These are phyloP conservation scores for Solanum etuberosum DNA, from an alignment of 257 asterid species.

Conservation along the genomic window DNA sequence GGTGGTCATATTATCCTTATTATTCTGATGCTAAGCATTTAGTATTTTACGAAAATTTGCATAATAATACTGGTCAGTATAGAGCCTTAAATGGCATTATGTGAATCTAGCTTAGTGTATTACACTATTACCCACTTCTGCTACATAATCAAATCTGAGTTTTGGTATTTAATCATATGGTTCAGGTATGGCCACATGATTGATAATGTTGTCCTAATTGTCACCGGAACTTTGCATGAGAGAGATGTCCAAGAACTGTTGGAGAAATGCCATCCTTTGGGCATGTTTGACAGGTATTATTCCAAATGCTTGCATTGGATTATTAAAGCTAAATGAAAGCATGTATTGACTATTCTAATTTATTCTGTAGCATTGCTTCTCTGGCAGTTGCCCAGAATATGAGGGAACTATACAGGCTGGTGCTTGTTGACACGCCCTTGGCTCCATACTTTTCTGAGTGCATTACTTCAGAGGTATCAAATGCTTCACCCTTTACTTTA, in stretches of 20 bases:
- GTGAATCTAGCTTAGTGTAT: neutral
- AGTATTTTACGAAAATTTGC: neutral
- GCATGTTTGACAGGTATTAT: constrained; percentile 93
- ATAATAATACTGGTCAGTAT: neutral
- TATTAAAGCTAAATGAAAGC: neutral
- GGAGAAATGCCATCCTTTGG: constrained; percentile 95
- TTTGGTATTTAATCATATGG: neutral
- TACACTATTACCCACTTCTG: neutral
- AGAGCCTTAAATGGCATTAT: neutral
- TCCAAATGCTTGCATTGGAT: neutral
- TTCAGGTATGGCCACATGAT: constrained; percentile 91
- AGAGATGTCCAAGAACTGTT: constrained; percentile 89
- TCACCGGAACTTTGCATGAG: constrained; percentile 93
- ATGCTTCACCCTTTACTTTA: neutral
- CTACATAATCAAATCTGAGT: neutral
- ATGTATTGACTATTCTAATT: neutral
- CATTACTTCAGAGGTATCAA: constrained; percentile 77
- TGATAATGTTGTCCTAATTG: constrained; percentile 81
- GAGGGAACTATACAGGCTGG: constrained; percentile 92
- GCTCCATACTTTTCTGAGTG: constrained; percentile 97
- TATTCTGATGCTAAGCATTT: neutral
- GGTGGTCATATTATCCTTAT: neutral
- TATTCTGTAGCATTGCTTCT: constrained; percentile 61
- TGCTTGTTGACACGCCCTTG: constrained; percentile 90
- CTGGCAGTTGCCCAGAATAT: constrained; percentile 90